Conservation (phyloP, 2,329 filamentous ascomycete genomes). For the Penicillium sp. region DNA sequence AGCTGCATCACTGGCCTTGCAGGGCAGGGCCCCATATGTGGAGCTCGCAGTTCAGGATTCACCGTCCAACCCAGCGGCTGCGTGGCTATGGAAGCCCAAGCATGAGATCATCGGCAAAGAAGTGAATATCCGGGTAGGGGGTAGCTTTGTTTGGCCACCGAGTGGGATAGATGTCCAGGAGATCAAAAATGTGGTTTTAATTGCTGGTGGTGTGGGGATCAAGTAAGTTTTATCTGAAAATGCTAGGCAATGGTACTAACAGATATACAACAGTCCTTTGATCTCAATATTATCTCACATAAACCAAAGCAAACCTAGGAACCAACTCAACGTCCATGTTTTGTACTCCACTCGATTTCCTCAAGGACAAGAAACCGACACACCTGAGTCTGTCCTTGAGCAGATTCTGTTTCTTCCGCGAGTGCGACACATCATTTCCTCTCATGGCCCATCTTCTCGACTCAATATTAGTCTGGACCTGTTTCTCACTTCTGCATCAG, state of each 20-base stretch:
- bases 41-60: conserved; percentile 79
- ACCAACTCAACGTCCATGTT: conserved; percentile 54
- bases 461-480: conserved; percentile 36
- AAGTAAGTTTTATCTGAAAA: conserved; percentile 55
- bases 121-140: conserved; percentile 72
- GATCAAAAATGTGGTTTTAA: conserved; percentile 66
- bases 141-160: conserved; percentile 77
- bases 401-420: conserved; percentile 51
- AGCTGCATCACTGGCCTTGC: conserved; percentile 21
- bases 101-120: conserved; percentile 59
- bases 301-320: conserved; percentile 39
- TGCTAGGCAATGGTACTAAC: neutral
- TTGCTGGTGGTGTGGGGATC: conserved; percentile 80
- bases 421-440: conserved; percentile 40
- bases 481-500: conserved; percentile 32
- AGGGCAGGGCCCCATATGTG: conserved; percentile 54
- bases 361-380: conserved; percentile 7
- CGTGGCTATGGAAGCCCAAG: conserved; percentile 69
- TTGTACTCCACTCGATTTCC: conserved; percentile 62
- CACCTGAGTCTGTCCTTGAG: conserved; percentile 19
- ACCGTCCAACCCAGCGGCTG: conserved; percentile 69
- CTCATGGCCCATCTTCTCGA: conserved; percentile 26
- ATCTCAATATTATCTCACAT: conserved; percentile 71
- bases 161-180: conserved; percentile 40
- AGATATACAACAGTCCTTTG: conserved; percentile 55